Conservation (phyloP, 1,139 yeast genomes). For the Yamadazyma taylorii region DNA sequence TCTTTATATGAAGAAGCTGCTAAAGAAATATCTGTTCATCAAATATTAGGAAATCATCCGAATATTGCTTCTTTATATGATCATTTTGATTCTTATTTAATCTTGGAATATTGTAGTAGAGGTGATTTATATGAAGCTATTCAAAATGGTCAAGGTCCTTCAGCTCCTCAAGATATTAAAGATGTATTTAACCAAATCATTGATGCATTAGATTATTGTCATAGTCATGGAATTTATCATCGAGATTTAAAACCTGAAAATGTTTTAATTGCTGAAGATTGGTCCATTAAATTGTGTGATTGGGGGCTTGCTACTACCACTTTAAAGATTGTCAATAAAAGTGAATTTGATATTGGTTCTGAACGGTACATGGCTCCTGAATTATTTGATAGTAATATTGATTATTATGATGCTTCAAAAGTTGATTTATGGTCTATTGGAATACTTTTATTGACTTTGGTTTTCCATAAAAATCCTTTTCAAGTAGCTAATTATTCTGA, state of each 20-base stretch:
- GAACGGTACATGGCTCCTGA: conserved; percentile 99
- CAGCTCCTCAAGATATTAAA: conserved; percentile 69
- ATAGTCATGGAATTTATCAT: conserved; percentile 70
- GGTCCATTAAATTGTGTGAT: conserved; percentile 82
- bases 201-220: conserved; percentile 78
- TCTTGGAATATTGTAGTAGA: conserved; percentile 83
- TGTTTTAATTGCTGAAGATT: conserved; percentile 73
- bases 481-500: conserved; percentile 81
- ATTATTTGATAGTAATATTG: conserved; percentile 60
- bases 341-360: conserved; percentile 88
- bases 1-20: conserved; percentile 62
- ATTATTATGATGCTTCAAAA: conserved; percentile 77
- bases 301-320: conserved; percentile 88
- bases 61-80: conserved; percentile 70
- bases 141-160: conserved; percentile 77
- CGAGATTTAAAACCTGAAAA: conserved; percentile 92
- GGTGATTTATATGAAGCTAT: conserved; percentile 96
- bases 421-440: conserved; percentile 95
- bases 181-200: conserved; percentile 77
- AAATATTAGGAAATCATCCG: conserved; percentile 62
- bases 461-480: conserved; percentile 91
- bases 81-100: conserved; percentile 75
- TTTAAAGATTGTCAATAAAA: conserved; percentile 46
- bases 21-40: conserved; percentile 76
- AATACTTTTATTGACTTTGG: conserved; percentile 76